These are phyloP conservation scores for Sordariomycetes sp. DNA, from an alignment of 2,329 filamentous ascomycete genomes.

Conservation along the genomic window DNA sequence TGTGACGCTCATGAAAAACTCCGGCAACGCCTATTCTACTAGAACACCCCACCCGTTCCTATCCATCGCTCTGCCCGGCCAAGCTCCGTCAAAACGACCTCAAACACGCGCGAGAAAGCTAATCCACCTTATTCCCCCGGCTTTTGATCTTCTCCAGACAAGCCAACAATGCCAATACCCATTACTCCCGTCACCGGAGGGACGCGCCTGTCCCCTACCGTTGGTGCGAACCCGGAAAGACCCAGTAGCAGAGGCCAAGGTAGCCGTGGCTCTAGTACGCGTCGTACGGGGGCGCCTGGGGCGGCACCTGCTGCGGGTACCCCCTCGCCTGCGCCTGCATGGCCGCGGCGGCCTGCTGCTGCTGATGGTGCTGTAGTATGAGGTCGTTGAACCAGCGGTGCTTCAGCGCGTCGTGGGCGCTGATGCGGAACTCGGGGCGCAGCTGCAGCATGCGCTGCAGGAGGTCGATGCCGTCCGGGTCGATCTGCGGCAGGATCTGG, in stretches of 20 bases:
- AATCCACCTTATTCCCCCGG: neutral
- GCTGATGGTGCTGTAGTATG: slow-evolving; percentile 35
- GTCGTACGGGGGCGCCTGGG: slow-evolving; percentile 15
- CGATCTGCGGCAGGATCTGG: slow-evolving; percentile 80
- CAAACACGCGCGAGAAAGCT: neutral
- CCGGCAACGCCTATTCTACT: neutral
- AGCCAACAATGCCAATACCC: neutral
- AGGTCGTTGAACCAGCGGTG: slow-evolving; percentile 89
- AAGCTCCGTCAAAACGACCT: neutral
- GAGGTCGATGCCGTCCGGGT: slow-evolving; percentile 74
- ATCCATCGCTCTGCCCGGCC: neutral
- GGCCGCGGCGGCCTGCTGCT: slow-evolving; percentile 16
- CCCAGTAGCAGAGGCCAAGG: too few relatives aligned
- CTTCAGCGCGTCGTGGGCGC: slow-evolving; percentile 70
- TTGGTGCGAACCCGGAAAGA: too few relatives aligned
- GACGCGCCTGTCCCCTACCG: too few relatives aligned
- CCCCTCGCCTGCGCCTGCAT: slow-evolving; percentile 18
- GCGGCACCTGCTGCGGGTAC: slow-evolving; percentile 23
- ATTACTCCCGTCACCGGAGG: too few relatives aligned
- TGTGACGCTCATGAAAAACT: neutral
- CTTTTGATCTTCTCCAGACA: neutral
- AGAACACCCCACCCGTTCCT: neutral
- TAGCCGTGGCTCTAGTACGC: slow-evolving; percentile 8
- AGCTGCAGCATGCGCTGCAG: slow-evolving; percentile 86
- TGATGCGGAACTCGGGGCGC: slow-evolving; percentile 81